Conservation (phyloP, 352 stramenopile species). For the Globisporangium takayamanum region DNA sequence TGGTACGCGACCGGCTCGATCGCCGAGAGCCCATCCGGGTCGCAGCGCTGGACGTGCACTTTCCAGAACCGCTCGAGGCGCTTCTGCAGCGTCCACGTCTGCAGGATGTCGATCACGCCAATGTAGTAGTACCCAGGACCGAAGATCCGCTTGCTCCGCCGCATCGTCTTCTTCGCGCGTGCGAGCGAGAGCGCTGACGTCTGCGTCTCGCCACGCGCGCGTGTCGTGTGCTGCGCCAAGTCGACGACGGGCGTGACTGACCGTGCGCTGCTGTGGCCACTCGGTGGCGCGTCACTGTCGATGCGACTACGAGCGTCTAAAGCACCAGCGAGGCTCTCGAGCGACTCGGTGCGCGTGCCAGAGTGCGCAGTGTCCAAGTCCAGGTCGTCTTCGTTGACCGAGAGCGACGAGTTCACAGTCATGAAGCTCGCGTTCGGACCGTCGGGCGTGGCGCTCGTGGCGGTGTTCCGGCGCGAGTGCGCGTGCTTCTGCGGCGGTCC, state of each 20-base stretch:
- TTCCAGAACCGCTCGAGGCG: constrained; percentile 80
- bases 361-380: neutral
- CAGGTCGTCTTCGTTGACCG: constrained; percentile 13
- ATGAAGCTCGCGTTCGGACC: constrained; percentile 37
- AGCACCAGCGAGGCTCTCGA: neutral
- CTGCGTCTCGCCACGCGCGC: neutral
- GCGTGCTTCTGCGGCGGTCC: constrained; percentile 12
- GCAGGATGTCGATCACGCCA: constrained; percentile 88
- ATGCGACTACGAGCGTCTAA: neutral
- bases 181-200: too few relatives aligned
- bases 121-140: constrained; percentile 87
- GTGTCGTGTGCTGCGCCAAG: neutral
- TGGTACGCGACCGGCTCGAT: constrained; percentile 78
- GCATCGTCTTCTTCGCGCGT: constrained; percentile 41
- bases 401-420: constrained; percentile 12
- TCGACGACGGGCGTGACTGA: neutral
- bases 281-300: constrained; percentile 3
- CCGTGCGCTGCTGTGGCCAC: neutral
- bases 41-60: constrained; percentile 57
- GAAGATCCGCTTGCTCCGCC: constrained; percentile 72
- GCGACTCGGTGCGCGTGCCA: neutral
- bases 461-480: constrained; percentile 21
- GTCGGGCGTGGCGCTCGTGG: constrained; percentile 20
- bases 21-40: constrained; percentile 72
- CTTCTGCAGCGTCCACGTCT: constrained; percentile 86